Evolutionary conservation across 163 green algal species (phyloP).

Genomic region (Volvox carteri): DNA sequence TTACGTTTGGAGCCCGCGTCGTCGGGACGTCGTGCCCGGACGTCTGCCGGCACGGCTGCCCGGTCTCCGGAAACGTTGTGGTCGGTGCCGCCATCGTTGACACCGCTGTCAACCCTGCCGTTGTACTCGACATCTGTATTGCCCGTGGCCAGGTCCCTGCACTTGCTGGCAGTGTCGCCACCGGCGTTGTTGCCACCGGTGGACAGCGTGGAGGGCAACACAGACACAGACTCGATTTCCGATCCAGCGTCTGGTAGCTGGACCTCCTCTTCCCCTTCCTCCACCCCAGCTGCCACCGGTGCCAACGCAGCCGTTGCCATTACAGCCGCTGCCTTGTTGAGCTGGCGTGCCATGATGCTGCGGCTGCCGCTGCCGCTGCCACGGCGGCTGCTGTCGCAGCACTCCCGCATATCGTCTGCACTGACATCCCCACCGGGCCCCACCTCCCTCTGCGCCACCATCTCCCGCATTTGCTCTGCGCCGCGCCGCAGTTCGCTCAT

Average conservation of each 20-base stretch:
- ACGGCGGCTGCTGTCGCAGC: not conserved
- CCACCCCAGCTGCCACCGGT: not conserved
- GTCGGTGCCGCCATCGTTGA: not conserved
- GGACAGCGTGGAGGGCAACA: too few species aligned
- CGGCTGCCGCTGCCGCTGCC: conserved; percentile 17
- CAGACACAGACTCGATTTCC: not conserved
- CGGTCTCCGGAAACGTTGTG: not conserved
- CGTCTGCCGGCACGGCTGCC: too few species aligned
- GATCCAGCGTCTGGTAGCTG: not conserved
- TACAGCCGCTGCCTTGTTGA: conserved; percentile 2
- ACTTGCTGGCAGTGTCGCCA: not conserved
- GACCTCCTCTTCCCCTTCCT: not conserved
- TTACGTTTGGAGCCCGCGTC: too few species aligned
- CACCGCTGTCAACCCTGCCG: not conserved
- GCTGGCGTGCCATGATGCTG: not conserved
- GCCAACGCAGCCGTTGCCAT: not conserved
- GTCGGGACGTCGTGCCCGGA: too few species aligned
- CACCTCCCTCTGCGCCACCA: too few species aligned
- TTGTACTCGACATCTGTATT: not conserved
- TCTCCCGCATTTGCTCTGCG: not conserved
- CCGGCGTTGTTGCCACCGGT: not conserved
- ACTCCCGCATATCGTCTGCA: too few species aligned
- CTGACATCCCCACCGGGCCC: too few species aligned
- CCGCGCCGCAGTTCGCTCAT: not conserved
- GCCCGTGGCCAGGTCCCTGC: not conserved